Evolutionary conservation across 169 alveolate genomes (phyloP).

Genomic region (Theileria parva): DNA sequence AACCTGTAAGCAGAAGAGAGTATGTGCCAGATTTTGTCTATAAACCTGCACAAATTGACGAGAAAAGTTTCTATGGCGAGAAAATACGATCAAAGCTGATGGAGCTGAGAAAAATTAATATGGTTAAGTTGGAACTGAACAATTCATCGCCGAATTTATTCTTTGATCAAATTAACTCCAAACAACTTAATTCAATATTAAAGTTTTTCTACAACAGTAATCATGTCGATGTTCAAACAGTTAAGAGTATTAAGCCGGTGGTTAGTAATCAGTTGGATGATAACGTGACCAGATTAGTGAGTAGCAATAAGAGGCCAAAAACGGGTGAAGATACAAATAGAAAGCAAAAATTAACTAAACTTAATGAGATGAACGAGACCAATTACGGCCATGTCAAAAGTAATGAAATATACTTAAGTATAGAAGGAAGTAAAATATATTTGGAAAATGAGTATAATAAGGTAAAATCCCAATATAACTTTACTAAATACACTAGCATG

Average conservation of each 20-base stretch:
- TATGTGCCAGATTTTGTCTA: background rate
- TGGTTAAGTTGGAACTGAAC: background rate
- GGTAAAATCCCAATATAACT: background rate
- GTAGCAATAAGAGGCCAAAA: background rate
- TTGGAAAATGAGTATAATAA: background rate
- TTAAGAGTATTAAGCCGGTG: background rate
- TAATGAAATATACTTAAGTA: constrained; percentile 1
- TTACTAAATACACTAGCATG: background rate
- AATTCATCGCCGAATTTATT: background rate
- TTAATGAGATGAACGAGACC: background rate
- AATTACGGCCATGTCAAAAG: background rate
- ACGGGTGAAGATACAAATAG: background rate
- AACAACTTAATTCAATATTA: background rate
- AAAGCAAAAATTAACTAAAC: background rate
- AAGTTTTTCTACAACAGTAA: background rate
- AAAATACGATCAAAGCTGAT: background rate
- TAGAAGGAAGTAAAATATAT: constrained; percentile 4
- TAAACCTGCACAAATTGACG: background rate
- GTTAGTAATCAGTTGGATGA: background rate
- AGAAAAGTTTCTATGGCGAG: background rate
- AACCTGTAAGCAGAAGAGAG: background rate
- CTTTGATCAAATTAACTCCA: background rate
- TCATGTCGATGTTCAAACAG: background rate
- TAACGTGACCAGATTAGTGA: background rate
- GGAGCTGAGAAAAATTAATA: background rate